These are phyloP conservation scores for Entelexis sorbosivorans DNA, from an alignment of 1,139 yeast species.

Conservation along the genomic window DNA sequence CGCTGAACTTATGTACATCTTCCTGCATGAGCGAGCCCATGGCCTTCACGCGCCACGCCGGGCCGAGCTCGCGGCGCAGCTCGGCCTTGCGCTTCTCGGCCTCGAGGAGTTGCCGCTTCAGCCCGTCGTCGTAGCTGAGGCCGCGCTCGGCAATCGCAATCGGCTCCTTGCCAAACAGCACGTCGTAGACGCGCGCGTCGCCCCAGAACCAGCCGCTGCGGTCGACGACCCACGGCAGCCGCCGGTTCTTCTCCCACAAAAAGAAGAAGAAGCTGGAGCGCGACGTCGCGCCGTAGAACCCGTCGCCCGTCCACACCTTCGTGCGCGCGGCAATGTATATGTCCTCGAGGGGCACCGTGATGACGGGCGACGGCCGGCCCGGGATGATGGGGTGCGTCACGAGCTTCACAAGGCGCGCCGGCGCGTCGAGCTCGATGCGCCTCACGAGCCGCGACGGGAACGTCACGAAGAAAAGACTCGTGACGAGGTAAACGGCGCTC, in stretches of 20 bases:
- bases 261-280: conserved; percentile 63
- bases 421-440: conserved; percentile 65
- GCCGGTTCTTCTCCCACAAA: conserved; percentile 46
- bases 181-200: conserved; percentile 76
- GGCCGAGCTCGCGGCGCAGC: conserved; percentile 32
- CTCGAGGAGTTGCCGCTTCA: conserved; percentile 27
- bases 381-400: conserved; percentile 70
- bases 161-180: conserved; percentile 65
- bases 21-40: conserved; percentile 31
- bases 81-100: conserved; percentile 29
- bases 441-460: conserved; percentile 63
- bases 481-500: conserved; percentile 36
- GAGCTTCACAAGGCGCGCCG: conserved; percentile 40
- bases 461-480: conserved; percentile 36
- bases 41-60: conserved; percentile 32
- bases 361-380: conserved; percentile 64
- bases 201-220: conserved; percentile 87
- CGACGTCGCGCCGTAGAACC: conserved; percentile 76
- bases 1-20: conserved; percentile 25
- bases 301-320: conserved; percentile 74
- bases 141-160: conserved; percentile 69
- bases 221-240: conserved; percentile 66
- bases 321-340: conserved; percentile 50
- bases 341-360: conserved; percentile 50
- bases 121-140: conserved; percentile 49